These are phyloP conservation scores for Vicia faba DNA, from an alignment of 306 rosid genomes.

Conservation along the genomic window DNA sequence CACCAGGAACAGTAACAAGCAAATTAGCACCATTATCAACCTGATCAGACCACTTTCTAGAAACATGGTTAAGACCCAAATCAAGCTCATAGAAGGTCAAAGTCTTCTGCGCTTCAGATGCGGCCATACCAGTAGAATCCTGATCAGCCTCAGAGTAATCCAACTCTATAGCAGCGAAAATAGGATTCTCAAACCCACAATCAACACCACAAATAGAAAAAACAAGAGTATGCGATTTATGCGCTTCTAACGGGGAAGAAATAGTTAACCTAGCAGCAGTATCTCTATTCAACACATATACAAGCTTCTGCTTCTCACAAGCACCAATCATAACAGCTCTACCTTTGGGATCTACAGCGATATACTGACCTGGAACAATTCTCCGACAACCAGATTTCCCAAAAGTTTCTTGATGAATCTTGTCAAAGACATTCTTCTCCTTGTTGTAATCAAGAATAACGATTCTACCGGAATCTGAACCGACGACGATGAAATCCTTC, in stretches of 20 bases:
- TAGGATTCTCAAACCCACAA: constrained; percentile 95
- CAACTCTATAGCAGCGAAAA: constrained; percentile 88
- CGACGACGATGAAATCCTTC: constrained; percentile 86
- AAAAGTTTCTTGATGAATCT: constrained; percentile 90
- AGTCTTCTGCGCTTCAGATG: constrained; percentile 78
- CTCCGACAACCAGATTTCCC: constrained; percentile 94
- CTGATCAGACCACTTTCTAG: constrained; percentile 93
- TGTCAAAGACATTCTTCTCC: constrained; percentile 84
- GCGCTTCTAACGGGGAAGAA: constrained; percentile 92
- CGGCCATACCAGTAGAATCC: constrained; percentile 83
- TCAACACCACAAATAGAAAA: constrained; percentile 92
- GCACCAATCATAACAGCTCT: constrained; percentile 98
- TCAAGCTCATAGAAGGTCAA: constrained; percentile 93
- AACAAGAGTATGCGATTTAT: constrained; percentile 83
- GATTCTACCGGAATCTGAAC: constrained; percentile 91
- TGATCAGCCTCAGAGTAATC: constrained; percentile 90
- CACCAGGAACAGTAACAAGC: constrained; percentile 97
- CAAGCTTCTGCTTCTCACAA: constrained; percentile 93
- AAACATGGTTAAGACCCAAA: constrained; percentile 90
- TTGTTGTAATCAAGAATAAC: constrained; percentile 87
- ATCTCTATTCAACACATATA: constrained; percentile 88
- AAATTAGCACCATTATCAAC: constrained; percentile 94
- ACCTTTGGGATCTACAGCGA: constrained; percentile 92
- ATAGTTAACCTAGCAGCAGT: constrained; percentile 91
- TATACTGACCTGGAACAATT: constrained; percentile 88